Conservation (phyloP, 306 rosid species). For the Pyrus communis region DNA sequence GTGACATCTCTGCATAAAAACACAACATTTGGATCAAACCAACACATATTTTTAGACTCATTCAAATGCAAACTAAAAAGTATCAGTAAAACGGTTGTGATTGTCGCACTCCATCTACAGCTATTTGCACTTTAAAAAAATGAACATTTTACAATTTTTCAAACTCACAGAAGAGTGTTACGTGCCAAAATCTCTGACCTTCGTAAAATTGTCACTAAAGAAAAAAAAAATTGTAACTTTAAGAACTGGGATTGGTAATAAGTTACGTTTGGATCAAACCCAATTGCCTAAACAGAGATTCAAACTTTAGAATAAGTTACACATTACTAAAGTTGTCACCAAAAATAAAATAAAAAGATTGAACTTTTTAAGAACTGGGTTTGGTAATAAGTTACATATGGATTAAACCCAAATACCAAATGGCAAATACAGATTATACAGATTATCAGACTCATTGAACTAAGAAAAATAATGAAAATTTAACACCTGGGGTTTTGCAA, state of each 20-base stretch:
- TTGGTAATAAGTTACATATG: not conserved
- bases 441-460: not conserved
- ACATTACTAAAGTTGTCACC: not conserved
- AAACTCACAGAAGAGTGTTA: not conserved
- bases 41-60: too few species aligned
- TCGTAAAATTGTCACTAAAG: not conserved
- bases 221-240: not conserved
- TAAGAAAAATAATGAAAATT: not conserved
- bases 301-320: too few species aligned
- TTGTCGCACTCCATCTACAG: not conserved
- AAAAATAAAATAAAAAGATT: too few species aligned
- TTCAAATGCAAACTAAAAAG: not conserved
- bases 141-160: too few species aligned
- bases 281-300: not conserved
- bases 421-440: not conserved
- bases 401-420: not conserved
- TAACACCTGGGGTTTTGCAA: not conserved
- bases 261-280: not conserved
- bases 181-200: not conserved
- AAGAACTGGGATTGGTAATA: not conserved
- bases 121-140: too few species aligned
- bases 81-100: not conserved
- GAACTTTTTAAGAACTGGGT: not conserved
- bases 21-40: not conserved
- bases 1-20: constrained; percentile 15